Base-by-base conservation (phyloP, 345 rosid genomes). In the Aegle marmelos region DNA sequence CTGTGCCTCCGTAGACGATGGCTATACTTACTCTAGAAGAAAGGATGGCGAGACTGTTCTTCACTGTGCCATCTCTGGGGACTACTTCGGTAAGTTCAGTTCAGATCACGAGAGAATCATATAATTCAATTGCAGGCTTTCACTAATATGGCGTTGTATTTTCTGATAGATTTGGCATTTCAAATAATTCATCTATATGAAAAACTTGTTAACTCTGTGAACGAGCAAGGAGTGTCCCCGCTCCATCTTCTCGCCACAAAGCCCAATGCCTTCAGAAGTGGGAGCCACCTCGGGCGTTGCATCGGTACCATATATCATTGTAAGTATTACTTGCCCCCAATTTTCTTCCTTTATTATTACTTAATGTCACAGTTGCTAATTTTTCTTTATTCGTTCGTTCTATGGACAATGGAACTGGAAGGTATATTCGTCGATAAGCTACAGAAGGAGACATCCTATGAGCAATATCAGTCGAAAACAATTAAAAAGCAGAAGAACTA, bases 161-260 rank as follows among this genome's bases (percentile, higher is more conserved):
- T 24, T 10, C 61, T 53, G 34, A 25, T 80, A 90, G 91, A 86
- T 64, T 81, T 90, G 81, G 89, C 91, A 64, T 88, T 83, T 73
- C 88, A 86, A 54, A 90, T 88, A 30, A 81, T 90, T 31, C 7
- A 45, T 60, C 9, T 41, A 24, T 76, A 82, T 19, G 13, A 7
- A 56, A 19, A 80, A 0, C 81, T 88, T 24, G 86, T 76, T 3
- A 68, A 81, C 70, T n/a, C 1, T 19, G 73, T 61, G 73, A 82
- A 86, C 70, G 76, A 74, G 66, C 25, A 33, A 21, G 90, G 89
- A 30, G 34, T 37, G 5, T 60, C 89, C 3, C 90, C 93, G 28
- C 88, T 90, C 27, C 88, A 90, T 72, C 21, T 84, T 19, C 70
- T 86, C 50, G 93, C 93, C 17, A 75, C 77, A 56, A 86, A 85